Evolutionary conservation across 495 filamentous ascomycete species (phyloP).

Genomic region (Chaetomium tenue): DNA sequence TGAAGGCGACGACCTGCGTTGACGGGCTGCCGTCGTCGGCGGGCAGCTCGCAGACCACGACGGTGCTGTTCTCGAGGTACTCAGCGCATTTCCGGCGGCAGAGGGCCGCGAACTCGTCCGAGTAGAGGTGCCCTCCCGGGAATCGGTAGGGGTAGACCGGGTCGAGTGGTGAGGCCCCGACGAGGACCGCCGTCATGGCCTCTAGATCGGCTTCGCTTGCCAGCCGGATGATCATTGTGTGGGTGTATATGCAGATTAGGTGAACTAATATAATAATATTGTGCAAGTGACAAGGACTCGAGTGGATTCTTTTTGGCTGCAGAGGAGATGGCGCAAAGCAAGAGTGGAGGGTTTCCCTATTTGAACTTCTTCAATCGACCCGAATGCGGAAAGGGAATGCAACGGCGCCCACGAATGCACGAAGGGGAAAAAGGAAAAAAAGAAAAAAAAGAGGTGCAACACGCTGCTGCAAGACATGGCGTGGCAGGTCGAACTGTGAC

Average conservation of each 20-base stretch:
- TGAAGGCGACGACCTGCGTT: conserved; percentile 31
- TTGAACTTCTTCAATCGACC: too few relatives aligned
- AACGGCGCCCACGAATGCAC: too few relatives aligned
- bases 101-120: conserved; percentile 30
- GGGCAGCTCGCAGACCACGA: conserved; percentile 37
- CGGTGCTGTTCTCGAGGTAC: conserved; percentile 31
- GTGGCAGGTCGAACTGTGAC: too few relatives aligned
- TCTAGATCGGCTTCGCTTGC: conserved; percentile 32
- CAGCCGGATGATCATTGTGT: conserved; percentile 24
- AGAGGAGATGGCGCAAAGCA: too few relatives aligned
- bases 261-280: too few relatives aligned
- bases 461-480: too few relatives aligned
- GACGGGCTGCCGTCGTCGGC: neutral
- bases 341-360: too few relatives aligned
- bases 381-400: too few relatives aligned
- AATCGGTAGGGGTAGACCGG: conserved; percentile 41
- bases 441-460: too few relatives aligned
- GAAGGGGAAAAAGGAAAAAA: too few relatives aligned
- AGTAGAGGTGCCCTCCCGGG: conserved; percentile 31
- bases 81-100: conserved; percentile 31
- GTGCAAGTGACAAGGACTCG: too few relatives aligned
- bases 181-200: conserved; percentile 32
- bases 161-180: conserved; percentile 34
- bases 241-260: neutral
- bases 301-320: too few relatives aligned